These are phyloP conservation scores for Candida alai DNA, from an alignment of 805 yeast species.

Conservation along the genomic window DNA sequence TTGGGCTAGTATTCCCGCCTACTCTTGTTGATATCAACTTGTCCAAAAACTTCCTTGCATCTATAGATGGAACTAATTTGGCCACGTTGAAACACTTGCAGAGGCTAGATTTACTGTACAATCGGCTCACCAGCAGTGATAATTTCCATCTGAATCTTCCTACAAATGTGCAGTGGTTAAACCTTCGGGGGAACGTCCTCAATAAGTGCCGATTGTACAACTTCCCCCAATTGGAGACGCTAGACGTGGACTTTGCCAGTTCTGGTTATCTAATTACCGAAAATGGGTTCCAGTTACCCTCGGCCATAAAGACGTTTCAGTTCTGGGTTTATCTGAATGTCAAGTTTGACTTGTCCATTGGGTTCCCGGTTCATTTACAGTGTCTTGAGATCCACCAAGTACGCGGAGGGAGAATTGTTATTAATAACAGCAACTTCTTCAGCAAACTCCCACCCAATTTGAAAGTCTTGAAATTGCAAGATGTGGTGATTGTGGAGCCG, in stretches of 20 bases:
- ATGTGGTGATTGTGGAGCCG: conserved; percentile 1
- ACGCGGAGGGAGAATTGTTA: conserved; percentile 1
- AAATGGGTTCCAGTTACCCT: neutral
- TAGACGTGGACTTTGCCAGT: conserved; percentile 1
- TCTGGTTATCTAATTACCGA: neutral
- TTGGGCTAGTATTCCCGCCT: neutral
- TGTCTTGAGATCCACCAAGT: conserved; percentile 3
- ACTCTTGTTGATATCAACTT: neutral
- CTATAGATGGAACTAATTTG: conserved; percentile 1
- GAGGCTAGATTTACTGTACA: conserved; percentile 3
- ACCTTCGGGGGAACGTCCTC: conserved; percentile 7
- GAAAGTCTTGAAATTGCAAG: neutral
- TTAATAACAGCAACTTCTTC: conserved; percentile 2
- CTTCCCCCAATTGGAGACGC: neutral
- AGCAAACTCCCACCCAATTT: neutral
- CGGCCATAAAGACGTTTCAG: neutral
- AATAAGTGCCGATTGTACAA: conserved; percentile 1
- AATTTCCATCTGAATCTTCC: neutral
- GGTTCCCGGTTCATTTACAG: neutral
- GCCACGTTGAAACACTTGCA: conserved; percentile 1
- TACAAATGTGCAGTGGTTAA: neutral
- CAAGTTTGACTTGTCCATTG: conserved; percentile 1
- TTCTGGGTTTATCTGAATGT: conserved; percentile 3
- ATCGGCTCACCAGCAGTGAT: neutral
- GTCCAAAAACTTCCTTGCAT: neutral